phyloP scores from a whole-genome alignment of 2,329 filamentous ascomycete genomes.

The Cryphonectria japonica region DNA sequence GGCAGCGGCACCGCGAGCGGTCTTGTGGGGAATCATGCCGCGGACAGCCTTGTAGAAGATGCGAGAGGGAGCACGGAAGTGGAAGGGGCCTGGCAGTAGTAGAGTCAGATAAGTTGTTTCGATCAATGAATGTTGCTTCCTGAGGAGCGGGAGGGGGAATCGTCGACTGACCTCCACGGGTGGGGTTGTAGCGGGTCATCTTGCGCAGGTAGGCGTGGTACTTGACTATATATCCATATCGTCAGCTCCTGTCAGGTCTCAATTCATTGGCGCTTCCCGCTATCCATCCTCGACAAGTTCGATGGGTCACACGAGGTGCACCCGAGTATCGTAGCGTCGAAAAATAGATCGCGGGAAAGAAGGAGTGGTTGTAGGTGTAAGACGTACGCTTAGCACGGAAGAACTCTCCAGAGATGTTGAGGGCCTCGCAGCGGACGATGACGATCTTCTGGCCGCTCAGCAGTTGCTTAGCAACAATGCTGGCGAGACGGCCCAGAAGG shows the following conservation, averaged over 20 bases:
- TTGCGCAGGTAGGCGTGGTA: constrained; percentile 99
- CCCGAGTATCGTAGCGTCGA: neutral
- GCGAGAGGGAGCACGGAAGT: constrained; percentile 98
- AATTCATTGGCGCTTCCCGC: neutral
- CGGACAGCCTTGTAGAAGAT: constrained; percentile 99
- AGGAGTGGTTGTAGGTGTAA: constrained; percentile 32
- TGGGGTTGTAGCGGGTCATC: constrained; percentile 99
- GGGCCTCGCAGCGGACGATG: constrained; percentile 95
- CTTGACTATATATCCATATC: constrained; percentile 76
- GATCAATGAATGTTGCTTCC: constrained; percentile 31
- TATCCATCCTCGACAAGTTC: neutral
- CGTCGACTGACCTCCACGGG: constrained; percentile 80
- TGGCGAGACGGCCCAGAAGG: constrained; percentile 97
- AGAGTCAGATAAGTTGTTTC: constrained; percentile 52
- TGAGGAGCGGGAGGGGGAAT: constrained; percentile 18
- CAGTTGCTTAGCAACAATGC: constrained; percentile 98
- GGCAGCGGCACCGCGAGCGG: constrained; percentile 92
- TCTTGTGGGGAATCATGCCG: constrained; percentile 99
- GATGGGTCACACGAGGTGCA: neutral
- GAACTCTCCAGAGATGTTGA: constrained; percentile 99
- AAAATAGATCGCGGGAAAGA: neutral
- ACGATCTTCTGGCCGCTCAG: constrained; percentile 99
- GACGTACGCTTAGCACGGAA: constrained; percentile 99
- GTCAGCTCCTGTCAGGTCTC: constrained; percentile 48
- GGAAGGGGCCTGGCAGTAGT: constrained; percentile 80